Percentiles rank a stretch among this genome's conserved stretches.
phyloP scores from a whole-genome alignment of 768 basidiomycete species.

The Amanita molliuscula region DNA sequence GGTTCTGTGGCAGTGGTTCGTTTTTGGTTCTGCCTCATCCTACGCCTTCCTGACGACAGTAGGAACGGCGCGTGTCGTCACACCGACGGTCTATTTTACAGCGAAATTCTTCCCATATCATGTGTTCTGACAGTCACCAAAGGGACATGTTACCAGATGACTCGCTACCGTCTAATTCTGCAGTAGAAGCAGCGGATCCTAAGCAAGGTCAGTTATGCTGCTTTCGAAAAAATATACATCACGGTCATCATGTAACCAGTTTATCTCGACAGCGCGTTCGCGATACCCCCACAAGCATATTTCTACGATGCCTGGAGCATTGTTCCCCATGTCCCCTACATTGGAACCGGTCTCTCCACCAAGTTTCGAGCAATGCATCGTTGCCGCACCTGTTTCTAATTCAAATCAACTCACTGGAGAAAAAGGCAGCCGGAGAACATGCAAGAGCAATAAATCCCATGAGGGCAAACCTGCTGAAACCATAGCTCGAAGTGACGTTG shows the following conservation, averaged over 20 bases:
- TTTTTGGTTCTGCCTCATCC: background rate
- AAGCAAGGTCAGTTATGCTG: slow-evolving; percentile 1
- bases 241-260: slow-evolving; percentile 11
- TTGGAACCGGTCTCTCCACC: slow-evolving; percentile 26
- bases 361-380: background rate
- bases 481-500: no score
- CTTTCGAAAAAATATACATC: background rate
- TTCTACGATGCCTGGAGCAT: slow-evolving; percentile 68
- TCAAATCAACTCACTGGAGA: no score
- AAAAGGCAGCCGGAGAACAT: no score
- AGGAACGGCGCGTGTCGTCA: background rate
- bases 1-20: slow-evolving; percentile 16
- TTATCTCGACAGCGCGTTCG: slow-evolving; percentile 22
- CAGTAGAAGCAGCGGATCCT: background rate
- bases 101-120: background rate
- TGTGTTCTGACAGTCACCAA: no score
- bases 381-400: background rate
- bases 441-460: no score
- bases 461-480: no score
- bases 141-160: background rate
- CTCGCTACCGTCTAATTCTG: background rate
- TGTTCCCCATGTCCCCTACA: slow-evolving; percentile 68
- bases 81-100: background rate
- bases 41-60: background rate
- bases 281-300: slow-evolving; percentile 27